These are phyloP conservation scores for Mrakia gelida DNA, from an alignment of 768 basidiomycete species.

Conservation along the genomic window DNA sequence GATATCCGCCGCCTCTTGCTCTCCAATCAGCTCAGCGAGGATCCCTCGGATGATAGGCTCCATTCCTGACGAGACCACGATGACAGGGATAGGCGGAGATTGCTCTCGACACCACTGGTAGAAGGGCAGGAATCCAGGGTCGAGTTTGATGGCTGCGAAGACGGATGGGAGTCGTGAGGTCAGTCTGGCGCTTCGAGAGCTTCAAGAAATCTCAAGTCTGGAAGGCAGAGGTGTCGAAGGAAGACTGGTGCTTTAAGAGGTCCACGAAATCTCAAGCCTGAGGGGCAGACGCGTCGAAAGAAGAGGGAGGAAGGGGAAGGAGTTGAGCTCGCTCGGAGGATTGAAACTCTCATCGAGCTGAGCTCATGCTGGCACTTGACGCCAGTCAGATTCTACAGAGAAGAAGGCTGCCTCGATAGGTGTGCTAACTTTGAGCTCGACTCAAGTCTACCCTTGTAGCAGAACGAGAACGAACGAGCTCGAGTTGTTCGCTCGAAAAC, in stretches of 20 bases:
- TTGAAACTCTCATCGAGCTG: neutral
- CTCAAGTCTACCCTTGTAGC: too few relatives aligned
- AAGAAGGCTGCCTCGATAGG: too few relatives aligned
- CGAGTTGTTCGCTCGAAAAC: neutral
- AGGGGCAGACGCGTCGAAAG: neutral
- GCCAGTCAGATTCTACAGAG: too few relatives aligned
- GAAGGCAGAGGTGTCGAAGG: too few relatives aligned
- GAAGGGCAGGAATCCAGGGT: constrained; percentile 83
- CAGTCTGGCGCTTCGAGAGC: too few relatives aligned
- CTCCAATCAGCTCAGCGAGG: constrained; percentile 57
- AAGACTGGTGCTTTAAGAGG: too few relatives aligned
- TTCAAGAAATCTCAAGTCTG: too few relatives aligned
- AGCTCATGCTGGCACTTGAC: neutral
- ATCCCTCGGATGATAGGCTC: constrained; percentile 87
- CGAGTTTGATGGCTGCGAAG: constrained; percentile 64
- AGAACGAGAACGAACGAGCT: neutral
- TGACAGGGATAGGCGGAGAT: constrained; percentile 65
- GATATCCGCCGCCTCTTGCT: constrained; percentile 64
- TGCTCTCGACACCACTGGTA: constrained; percentile 75
- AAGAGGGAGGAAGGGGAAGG: neutral
- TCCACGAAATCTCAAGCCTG: too few relatives aligned
- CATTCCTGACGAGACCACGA: constrained; percentile 95
- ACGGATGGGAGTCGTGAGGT: too few relatives aligned
- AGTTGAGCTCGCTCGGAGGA: neutral
- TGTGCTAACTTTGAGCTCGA: too few relatives aligned